These are phyloP conservation scores for Arctostaphylos glauca DNA, from an alignment of 148 eudicot species.

Conservation along the genomic window DNA sequence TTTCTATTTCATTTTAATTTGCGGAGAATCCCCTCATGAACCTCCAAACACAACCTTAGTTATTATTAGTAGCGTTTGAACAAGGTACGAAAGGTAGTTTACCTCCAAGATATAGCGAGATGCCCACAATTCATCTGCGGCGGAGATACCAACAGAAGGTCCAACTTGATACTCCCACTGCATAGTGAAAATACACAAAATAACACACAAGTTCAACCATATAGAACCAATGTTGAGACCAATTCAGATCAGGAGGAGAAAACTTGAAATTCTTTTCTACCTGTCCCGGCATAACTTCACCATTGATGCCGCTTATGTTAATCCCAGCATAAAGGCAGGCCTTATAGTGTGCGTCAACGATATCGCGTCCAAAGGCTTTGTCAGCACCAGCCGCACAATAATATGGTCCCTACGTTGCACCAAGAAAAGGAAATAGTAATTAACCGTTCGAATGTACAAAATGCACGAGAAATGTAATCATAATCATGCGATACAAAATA, in stretches of 20 bases:
- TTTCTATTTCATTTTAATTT: background rate
- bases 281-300: slow-evolving; percentile 78
- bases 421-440: background rate
- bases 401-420: slow-evolving; percentile 43
- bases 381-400: slow-evolving; percentile 53
- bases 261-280: slow-evolving; percentile 16
- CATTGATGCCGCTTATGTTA: slow-evolving; percentile 64
- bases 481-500: no score
- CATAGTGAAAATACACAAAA: background rate
- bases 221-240: background rate
- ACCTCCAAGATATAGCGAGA: slow-evolving; percentile 61
- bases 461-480: background rate
- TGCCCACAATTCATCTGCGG: slow-evolving; percentile 50
- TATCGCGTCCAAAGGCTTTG: slow-evolving; percentile 55
- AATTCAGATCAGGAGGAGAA: background rate
- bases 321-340: slow-evolving; percentile 64
- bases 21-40: background rate
- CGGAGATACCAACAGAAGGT: slow-evolving; percentile 52
- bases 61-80: background rate
- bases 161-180: slow-evolving; percentile 70
- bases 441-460: background rate
- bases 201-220: background rate
- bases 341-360: slow-evolving; percentile 65
- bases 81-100: background rate
- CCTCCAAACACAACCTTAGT: background rate